Evolutionary conservation across 2,329 filamentous ascomycete species (phyloP).

Genomic region (Chlorencoelia australis): DNA sequence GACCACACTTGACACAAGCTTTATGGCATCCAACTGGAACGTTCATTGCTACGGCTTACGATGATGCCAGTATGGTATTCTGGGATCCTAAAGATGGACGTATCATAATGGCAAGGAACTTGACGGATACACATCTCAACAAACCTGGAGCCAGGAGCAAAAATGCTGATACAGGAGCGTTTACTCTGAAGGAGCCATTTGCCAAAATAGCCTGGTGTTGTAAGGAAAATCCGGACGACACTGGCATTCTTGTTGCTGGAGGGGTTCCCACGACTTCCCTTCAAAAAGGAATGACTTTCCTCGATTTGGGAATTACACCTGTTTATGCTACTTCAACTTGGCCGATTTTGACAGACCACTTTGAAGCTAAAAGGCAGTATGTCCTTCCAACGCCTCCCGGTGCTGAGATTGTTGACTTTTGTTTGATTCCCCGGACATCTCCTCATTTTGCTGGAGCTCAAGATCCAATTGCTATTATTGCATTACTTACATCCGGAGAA

Average conservation of each 20-base stretch:
- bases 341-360: conserved; percentile 70
- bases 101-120: conserved; percentile 70
- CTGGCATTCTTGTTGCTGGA: conserved; percentile 75
- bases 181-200: conserved; percentile 62
- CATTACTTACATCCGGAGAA: conserved; percentile 75
- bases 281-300: conserved; percentile 71
- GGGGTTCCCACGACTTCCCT: conserved; percentile 59
- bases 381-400: conserved; percentile 68
- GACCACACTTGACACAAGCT: conserved; percentile 70
- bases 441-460: conserved; percentile 83
- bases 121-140: conserved; percentile 66
- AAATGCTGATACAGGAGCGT: conserved; percentile 36
- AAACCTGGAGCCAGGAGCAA: conserved; percentile 41
- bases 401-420: conserved; percentile 69
- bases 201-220: conserved; percentile 83
- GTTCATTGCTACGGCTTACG: conserved; percentile 25
- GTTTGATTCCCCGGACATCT: conserved; percentile 69
- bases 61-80: conserved; percentile 78
- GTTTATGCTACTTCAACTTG: conserved; percentile 87
- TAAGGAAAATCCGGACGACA: conserved; percentile 89
- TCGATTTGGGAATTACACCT: conserved; percentile 82
- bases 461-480: conserved; percentile 79
- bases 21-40: conserved; percentile 81
- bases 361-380: conserved; percentile 64
- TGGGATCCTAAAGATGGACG: conserved; percentile 90